Conservation (phyloP, 441 rosid species). For the Croton laevigatus region DNA sequence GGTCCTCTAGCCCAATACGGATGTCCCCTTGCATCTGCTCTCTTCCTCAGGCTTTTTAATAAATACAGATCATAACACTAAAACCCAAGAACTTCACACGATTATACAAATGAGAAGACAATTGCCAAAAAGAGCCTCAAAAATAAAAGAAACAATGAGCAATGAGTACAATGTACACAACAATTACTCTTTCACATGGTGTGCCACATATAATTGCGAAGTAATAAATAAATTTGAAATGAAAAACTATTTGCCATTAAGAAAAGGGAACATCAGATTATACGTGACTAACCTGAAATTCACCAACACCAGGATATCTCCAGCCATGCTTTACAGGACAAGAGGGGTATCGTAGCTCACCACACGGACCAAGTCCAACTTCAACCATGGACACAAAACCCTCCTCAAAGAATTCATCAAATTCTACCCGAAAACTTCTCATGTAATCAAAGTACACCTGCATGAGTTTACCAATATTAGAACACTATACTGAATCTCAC, state of each 20-base stretch:
- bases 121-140: neutral
- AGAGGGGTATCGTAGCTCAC: constrained; percentile 94
- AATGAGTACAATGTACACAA: neutral
- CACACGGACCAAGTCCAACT: constrained; percentile 96
- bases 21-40: constrained; percentile 84
- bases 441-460: constrained; percentile 98
- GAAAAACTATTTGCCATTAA: constrained; percentile 3
- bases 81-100: constrained; percentile 3
- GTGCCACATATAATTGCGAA: neutral
- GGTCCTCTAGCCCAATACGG: constrained; percentile 90
- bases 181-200: neutral
- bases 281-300: constrained; percentile 72
- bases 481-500: constrained; percentile 12
- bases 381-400: constrained; percentile 79
- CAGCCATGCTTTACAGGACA: constrained; percentile 98
- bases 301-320: constrained; percentile 99
- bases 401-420: constrained; percentile 68
- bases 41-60: constrained; percentile 69
- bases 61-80: constrained; percentile 95
- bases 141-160: constrained; percentile 7
- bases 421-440: constrained; percentile 96
- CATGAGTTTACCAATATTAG: constrained; percentile 28
- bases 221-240: neutral
- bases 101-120: neutral
- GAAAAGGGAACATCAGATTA: constrained; percentile 10